Conservation (phyloP, 768 basidiomycete genomes). For the Botryobasidium botryosum region DNA sequence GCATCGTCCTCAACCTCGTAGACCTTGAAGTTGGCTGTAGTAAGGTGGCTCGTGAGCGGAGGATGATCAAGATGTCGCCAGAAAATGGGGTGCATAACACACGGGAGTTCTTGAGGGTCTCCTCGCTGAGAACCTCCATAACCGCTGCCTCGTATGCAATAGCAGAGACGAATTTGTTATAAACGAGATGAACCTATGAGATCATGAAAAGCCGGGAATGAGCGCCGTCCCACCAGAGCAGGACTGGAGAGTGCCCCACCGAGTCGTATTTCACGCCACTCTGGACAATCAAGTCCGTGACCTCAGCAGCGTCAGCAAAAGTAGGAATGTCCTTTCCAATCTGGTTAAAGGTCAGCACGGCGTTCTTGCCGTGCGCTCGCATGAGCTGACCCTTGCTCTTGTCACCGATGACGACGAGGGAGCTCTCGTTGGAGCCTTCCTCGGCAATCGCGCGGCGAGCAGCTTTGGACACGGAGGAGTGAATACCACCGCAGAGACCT, state of each 20-base stretch:
- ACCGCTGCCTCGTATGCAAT: constrained; percentile 73
- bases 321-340: constrained; percentile 96
- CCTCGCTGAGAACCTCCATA: constrained; percentile 66
- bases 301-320: constrained; percentile 86
- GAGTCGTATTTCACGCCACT: constrained; percentile 77
- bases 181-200: constrained; percentile 37
- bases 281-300: constrained; percentile 83
- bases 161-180: constrained; percentile 79
- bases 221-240: neutral
- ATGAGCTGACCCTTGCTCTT: constrained; percentile 89
- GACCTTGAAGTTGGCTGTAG: constrained; percentile 70
- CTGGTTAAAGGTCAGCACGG: constrained; percentile 86
- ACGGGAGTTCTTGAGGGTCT: constrained; percentile 68
- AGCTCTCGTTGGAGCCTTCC: constrained; percentile 38
- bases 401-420: constrained; percentile 84
- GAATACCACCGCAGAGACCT: constrained; percentile 98
- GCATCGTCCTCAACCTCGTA: constrained; percentile 98
- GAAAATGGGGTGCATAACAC: constrained; percentile 19
- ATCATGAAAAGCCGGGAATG: neutral
- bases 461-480: constrained; percentile 87
- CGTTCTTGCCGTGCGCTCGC: constrained; percentile 43
- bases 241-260: constrained; percentile 17
- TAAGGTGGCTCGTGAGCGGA: neutral
- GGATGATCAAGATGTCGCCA: neutral
- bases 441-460: constrained; percentile 50